Evolutionary conservation across 2,329 filamentous ascomycete genomes (phyloP).

Genomic region (Mycosphaerella arachidis): DNA sequence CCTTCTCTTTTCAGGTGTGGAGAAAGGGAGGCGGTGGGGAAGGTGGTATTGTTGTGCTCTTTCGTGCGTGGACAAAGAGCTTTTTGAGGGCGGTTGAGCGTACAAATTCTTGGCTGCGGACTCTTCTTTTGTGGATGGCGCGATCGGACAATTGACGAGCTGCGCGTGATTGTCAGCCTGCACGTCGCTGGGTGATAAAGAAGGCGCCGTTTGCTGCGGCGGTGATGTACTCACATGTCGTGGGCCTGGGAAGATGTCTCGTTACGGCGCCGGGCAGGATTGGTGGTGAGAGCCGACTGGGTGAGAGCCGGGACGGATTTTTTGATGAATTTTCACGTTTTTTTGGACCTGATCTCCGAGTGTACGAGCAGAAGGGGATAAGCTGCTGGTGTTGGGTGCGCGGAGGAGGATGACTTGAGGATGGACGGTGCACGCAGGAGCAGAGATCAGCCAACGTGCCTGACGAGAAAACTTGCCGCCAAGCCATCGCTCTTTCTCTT

Average conservation of each 20-base stretch:
- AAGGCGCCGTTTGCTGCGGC: slow-evolving; percentile 1
- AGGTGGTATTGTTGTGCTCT: slow-evolving; percentile 8
- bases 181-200: neutral
- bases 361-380: slow-evolving; percentile 14
- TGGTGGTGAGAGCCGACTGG: slow-evolving; percentile 19
- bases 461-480: neutral
- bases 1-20: slow-evolving; percentile 2
- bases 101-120: slow-evolving; percentile 2
- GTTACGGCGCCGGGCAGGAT: neutral
- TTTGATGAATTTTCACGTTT: slow-evolving; percentile 36
- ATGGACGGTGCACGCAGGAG: slow-evolving; percentile 6
- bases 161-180: neutral
- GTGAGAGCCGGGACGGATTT: slow-evolving; percentile 24
- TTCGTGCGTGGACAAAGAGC: slow-evolving; percentile 7
- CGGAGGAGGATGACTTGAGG: slow-evolving; percentile 7
- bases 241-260: slow-evolving; percentile 1
- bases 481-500: neutral
- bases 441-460: slow-evolving; percentile 1
- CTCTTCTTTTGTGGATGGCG: neutral
- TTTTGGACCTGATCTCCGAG: slow-evolving; percentile 33
- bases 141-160: slow-evolving; percentile 9
- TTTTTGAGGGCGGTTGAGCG: slow-evolving; percentile 1
- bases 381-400: slow-evolving; percentile 4
- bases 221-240: slow-evolving; percentile 6
- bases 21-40: neutral